Base-by-base conservation (phyloP, 163 green algal species). In the Chloroidium sp. region DNA sequence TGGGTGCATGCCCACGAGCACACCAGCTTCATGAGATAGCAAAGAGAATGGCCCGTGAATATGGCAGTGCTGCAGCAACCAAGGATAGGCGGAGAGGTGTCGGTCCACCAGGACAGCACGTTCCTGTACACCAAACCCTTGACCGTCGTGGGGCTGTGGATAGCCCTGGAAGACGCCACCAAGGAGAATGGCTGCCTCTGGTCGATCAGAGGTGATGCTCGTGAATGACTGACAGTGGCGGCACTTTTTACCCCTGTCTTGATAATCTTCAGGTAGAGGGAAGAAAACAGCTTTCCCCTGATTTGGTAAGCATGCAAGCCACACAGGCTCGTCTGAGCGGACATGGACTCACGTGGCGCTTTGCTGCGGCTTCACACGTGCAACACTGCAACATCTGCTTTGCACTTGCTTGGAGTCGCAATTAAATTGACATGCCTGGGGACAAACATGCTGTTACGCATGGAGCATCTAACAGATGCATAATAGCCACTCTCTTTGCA, bases 91-190 rank as follows among this genome's bases (percentile, higher is more conserved):
- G 93, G 92, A 1, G 92, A 96, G 82, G 92, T 97, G 76, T 86
- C 94, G 59, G 90, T 94, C 0, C 96, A 99, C 83, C 96, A 99
- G 84, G 96, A 99, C 88, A 90, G 77, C 82, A 91, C 92, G 8
- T 99, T 99, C 86, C 89, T 98, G 12, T 90, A 92, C 85, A 99
- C 96, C 0, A 78, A 93, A 3, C 96, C 96, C 4, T 84, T 90
- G 3, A 94, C 91, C 10, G 94, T 91, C 61, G 76, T 96, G 3
- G 96, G 96, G 6, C 79, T 98, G n/a, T 99, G 96, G 96, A 85
- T 97, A 83, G 96, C 96, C 1, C 79, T 99, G 57, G 94, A 99
- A 85, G 94, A 99, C 80, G 93, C 93, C 2, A 96, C 84, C 0
- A 59, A 81, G 64, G 84, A 91, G 10, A 98, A 98, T 82, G 95